Percentiles rank a stretch among this genome's conserved stretches.
These are phyloP conservation scores for Fragaria vesca DNA, from an alignment of 306 rosid genomes.

Conservation along the genomic window DNA sequence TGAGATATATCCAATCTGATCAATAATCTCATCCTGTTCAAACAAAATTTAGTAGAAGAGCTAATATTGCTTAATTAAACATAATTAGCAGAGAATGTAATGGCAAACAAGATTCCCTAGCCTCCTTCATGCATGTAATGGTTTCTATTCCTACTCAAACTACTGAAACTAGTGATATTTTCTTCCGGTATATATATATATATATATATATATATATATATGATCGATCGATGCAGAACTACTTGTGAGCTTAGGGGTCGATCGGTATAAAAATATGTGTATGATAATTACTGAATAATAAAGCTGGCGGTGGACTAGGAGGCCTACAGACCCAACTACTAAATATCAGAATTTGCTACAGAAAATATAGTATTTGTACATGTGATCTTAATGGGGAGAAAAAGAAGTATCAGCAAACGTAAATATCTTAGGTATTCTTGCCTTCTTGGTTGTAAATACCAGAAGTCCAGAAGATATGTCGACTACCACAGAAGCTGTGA, in stretches of 20 bases:
- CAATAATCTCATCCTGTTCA: neutral
- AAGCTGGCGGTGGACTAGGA: neutral
- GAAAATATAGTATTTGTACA: neutral
- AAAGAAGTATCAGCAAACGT: neutral
- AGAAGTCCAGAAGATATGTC: neutral
- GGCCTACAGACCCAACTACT: neutral
- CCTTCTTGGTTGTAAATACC: neutral
- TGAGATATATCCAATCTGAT: neutral
- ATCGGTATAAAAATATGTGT: neutral
- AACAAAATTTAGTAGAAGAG: neutral
- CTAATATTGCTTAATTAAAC: too few species aligned
- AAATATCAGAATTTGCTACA: neutral
- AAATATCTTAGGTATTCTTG: neutral
- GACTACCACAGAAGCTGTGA: neutral
- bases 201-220: too few species aligned
- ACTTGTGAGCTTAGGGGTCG: neutral
- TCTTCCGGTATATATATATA: neutral
- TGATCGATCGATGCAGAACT: neutral
- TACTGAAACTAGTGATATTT: neutral
- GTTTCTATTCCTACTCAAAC: neutral
- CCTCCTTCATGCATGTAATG: too few species aligned
- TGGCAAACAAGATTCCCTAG: neutral
- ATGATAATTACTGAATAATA: neutral
- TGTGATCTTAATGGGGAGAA: slow-evolving; percentile 1
- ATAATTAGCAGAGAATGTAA: neutral